phyloP scores from a whole-genome alignment of 1,284 basidiomycete species.

The Trichosporon sp. region DNA sequence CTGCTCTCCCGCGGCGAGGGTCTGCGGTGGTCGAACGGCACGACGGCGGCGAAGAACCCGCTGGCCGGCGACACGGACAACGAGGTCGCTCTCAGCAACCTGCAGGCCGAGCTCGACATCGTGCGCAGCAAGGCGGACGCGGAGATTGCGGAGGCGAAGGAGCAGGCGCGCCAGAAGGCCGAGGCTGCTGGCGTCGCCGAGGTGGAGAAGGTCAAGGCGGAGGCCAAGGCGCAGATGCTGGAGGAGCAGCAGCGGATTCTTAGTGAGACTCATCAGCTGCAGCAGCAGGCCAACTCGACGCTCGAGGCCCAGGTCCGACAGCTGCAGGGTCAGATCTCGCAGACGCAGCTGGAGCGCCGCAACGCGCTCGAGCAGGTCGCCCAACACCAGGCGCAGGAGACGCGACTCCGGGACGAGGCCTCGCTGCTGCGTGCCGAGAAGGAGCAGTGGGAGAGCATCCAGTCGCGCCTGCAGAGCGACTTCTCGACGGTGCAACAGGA shows the following conservation, averaged over 20 bases:
- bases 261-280: constrained; percentile 40
- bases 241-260: constrained; percentile 49
- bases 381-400: constrained; percentile 57
- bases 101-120: constrained; percentile 57
- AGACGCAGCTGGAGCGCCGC: constrained; percentile 38
- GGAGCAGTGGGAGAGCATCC: constrained; percentile 78
- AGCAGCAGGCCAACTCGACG: constrained; percentile 39
- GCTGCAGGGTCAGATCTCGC: constrained; percentile 33
- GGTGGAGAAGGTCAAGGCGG: constrained; percentile 69
- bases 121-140: constrained; percentile 60
- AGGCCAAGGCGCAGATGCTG: constrained; percentile 69
- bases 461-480: constrained; percentile 75
- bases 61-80: constrained; percentile 25
- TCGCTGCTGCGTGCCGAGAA: constrained; percentile 85
- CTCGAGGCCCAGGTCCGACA: constrained; percentile 39
- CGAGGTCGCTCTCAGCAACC: constrained; percentile 22
- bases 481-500: constrained; percentile 74
- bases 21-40: constrained; percentile 29
- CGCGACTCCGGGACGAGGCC: constrained; percentile 74
- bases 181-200: constrained; percentile 63
- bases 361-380: constrained; percentile 44
- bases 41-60: constrained; percentile 14
- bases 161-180: constrained; percentile 61
- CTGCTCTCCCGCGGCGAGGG: constrained; percentile 57
- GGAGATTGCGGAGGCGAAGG: constrained; percentile 67